Percentiles rank a stretch among this genome's conserved stretches.
Evolutionary conservation across 106 monocot species (phyloP).

Genomic region (Chionographis japonica): DNA sequence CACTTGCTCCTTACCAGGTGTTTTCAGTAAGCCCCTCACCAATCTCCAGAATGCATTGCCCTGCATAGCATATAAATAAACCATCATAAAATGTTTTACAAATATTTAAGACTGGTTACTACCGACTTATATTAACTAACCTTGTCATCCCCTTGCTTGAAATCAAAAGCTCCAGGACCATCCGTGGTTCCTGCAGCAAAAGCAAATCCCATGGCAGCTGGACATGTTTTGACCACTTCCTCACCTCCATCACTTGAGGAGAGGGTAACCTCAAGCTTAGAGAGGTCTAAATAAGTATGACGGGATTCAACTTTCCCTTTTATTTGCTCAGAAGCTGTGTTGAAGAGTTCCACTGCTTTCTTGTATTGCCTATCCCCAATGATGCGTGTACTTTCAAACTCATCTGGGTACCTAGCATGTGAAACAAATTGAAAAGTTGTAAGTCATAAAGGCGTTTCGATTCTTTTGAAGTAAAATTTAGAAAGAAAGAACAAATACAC

Average conservation of each 20-base stretch:
- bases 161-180: constrained; percentile 96
- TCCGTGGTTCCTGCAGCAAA: constrained; percentile 97
- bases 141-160: constrained; percentile 81
- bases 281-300: constrained; percentile 73
- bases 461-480: background rate
- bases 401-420: constrained; percentile 74
- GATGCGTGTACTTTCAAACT: constrained; percentile 88
- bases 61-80: constrained; percentile 25
- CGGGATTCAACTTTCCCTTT: constrained; percentile 75
- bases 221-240: constrained; percentile 62
- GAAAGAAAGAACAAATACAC: no score
- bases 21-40: constrained; percentile 64
- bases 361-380: constrained; percentile 74
- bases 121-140: constrained; percentile 11
- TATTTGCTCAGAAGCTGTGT: constrained; percentile 57
- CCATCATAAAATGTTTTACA: background rate
- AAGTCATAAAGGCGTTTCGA: background rate
- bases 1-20: constrained; percentile 64
- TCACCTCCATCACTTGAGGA: constrained; percentile 27
- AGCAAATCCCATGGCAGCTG: constrained; percentile 91
- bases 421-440: background rate
- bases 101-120: background rate
- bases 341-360: constrained; percentile 79
- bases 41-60: constrained; percentile 92
- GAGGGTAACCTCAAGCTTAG: constrained; percentile 59